Evolutionary conservation across 805 yeast genomes (phyloP).

Genomic region (Pichia membranifaciens): DNA sequence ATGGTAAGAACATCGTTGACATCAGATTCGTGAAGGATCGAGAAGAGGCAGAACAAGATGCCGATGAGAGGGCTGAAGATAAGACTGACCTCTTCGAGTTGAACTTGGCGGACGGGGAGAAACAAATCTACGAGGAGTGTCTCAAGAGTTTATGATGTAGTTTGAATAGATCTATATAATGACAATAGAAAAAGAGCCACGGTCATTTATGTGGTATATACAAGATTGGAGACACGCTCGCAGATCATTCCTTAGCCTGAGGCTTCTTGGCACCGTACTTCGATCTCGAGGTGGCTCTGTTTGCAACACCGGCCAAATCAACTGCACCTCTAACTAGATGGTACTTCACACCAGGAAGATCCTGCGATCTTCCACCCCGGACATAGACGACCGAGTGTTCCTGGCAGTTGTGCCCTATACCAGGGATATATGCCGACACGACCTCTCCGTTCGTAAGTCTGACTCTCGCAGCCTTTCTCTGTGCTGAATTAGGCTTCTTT

Average conservation of each 20-base stretch:
- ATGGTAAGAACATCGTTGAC: constrained; percentile 31
- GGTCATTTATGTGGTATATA: constrained; percentile 2
- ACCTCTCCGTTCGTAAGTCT: constrained; percentile 85
- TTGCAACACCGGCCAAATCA: constrained; percentile 93
- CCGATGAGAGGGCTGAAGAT: constrained; percentile 4
- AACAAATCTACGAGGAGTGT: constrained; percentile 38
- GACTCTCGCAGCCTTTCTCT: constrained; percentile 94
- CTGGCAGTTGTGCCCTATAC: constrained; percentile 97
- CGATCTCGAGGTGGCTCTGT: constrained; percentile 82
- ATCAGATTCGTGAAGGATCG: constrained; percentile 26
- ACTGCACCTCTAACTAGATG: constrained; percentile 88
- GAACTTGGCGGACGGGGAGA: constrained; percentile 33
- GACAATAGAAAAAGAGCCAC: too few relatives aligned
- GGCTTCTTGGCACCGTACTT: constrained; percentile 93
- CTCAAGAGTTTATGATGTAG: constrained; percentile 24
- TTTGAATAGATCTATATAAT: background rate
- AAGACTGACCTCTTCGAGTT: constrained; percentile 18
- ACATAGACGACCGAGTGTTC: constrained; percentile 95
- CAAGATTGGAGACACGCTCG: constrained; percentile 1
- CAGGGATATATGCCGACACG: constrained; percentile 91
- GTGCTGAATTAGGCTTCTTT: constrained; percentile 97
- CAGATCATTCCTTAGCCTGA: constrained; percentile 34
- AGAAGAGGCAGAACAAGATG: constrained; percentile 5
- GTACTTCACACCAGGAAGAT: constrained; percentile 96
- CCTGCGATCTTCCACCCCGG: constrained; percentile 98